Percentiles rank a stretch among this genome's conserved stretches.
Evolutionary conservation across 192 early-diverging fungal genomes (phyloP).

Genomic region (Chytriomyces sp.): DNA sequence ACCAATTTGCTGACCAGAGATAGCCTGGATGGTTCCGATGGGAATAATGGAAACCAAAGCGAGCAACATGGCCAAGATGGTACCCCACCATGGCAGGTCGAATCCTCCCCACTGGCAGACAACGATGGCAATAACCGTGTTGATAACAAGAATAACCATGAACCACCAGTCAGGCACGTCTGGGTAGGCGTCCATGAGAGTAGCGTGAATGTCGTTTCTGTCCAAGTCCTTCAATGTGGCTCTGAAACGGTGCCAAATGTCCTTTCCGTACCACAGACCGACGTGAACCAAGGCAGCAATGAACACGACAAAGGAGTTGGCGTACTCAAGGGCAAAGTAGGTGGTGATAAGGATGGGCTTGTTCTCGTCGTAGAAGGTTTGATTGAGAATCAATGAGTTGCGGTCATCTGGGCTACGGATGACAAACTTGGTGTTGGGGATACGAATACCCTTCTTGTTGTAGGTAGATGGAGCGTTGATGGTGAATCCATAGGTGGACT

Average conservation of each 20-base stretch:
- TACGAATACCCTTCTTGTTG: conserved; percentile 25
- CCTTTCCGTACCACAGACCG: conserved; percentile 59
- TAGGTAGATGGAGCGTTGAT: conserved; percentile 31
- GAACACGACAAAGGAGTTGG: conserved; percentile 53
- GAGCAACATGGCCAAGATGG: conserved; percentile 44
- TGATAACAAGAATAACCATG: conserved; percentile 34
- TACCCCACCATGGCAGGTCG: conserved; percentile 50
- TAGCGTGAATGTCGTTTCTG: conserved; percentile 34
- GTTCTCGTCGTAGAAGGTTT: conserved; percentile 16
- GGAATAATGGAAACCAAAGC: conserved; percentile 65
- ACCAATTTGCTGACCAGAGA: conserved; percentile 63
- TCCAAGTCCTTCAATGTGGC: conserved; percentile 35
- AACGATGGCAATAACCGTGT: background rate
- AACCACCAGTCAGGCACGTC: conserved; percentile 41
- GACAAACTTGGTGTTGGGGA: background rate
- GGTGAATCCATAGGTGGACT: conserved; percentile 19
- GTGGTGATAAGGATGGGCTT: conserved; percentile 29
- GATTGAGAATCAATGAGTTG: conserved; percentile 3
- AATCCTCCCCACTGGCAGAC: conserved; percentile 29
- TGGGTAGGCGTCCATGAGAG: conserved; percentile 36
- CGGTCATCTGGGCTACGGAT: too few species aligned
- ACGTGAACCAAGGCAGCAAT: conserved; percentile 64
- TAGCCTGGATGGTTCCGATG: conserved; percentile 72
- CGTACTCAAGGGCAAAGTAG: conserved; percentile 39
- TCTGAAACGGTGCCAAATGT: conserved; percentile 30